Conservation (phyloP, 2,329 filamentous ascomycete species). For the Fusarium sarcochroum region DNA sequence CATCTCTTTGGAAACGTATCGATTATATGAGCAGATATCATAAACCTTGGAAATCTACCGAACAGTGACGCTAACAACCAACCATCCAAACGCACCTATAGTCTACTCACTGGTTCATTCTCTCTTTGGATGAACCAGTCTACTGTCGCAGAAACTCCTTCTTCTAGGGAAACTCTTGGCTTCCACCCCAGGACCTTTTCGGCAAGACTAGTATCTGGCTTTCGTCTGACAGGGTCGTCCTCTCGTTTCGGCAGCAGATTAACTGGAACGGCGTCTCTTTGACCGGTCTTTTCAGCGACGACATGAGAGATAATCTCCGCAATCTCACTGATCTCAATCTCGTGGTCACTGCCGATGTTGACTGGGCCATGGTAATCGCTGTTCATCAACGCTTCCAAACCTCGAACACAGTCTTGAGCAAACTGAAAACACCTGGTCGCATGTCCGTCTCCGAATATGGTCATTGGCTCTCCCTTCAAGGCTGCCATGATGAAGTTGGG, state of each 20-base stretch:
- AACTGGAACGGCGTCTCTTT: constrained; percentile 14
- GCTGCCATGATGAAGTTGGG: constrained; percentile 43
- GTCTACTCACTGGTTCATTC: constrained; percentile 21
- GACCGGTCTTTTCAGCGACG: constrained; percentile 26
- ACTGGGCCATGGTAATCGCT: constrained; percentile 33
- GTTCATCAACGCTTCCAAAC: constrained; percentile 34
- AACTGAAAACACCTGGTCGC: constrained; percentile 38
- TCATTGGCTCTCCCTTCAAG: constrained; percentile 28
- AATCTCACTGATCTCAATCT: constrained; percentile 35
- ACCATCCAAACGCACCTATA: background rate
- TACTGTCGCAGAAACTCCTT: constrained; percentile 30
- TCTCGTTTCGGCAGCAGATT: constrained; percentile 29
- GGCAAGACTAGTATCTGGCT: constrained; percentile 33
- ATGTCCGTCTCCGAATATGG: constrained; percentile 37
- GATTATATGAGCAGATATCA: no score
- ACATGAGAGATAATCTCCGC: constrained; percentile 31
- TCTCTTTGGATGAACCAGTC: constrained; percentile 40
- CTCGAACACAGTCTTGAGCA: constrained; percentile 26
- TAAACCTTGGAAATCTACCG: no score
- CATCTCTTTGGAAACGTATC: no score
- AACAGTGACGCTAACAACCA: no score
- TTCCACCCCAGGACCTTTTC: constrained; percentile 27
- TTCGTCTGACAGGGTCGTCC: constrained; percentile 35
- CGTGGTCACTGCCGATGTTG: constrained; percentile 38
- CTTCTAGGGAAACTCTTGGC: constrained; percentile 24